Conservation (phyloP, 176 grass and related monocot species). For the Eleusine indica region DNA sequence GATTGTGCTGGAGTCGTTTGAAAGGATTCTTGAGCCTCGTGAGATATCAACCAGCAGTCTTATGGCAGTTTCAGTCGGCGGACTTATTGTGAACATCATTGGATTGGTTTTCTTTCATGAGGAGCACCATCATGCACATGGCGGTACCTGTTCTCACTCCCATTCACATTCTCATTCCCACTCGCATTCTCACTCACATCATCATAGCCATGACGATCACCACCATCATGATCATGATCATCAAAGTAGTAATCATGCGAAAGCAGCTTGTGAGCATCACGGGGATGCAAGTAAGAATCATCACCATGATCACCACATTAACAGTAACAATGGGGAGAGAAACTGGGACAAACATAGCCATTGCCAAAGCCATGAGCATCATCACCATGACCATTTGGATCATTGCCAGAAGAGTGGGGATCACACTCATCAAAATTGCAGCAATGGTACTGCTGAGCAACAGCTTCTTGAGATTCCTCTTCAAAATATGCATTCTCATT, state of each 20-base stretch:
- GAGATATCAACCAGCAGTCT: conserved; percentile 95
- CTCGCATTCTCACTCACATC: conserved; percentile 13
- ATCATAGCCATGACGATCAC: conserved; percentile 46
- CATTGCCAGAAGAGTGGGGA: conserved; percentile 46
- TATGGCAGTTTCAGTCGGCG: conserved; percentile 85
- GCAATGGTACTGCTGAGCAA: conserved; percentile 24
- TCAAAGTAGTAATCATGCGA: conserved; percentile 36
- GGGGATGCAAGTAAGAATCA: conserved; percentile 38
- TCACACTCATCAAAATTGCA: conserved; percentile 47
- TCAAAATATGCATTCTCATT: conserved; percentile 39
- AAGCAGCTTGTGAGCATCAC: conserved; percentile 45
- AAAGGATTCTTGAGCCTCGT: conserved; percentile 93
- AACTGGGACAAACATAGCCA: conserved; percentile 36
- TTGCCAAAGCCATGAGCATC: conserved; percentile 58
- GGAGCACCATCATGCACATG: conserved; percentile 98
- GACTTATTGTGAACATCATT: conserved; percentile 81
- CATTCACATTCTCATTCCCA: conserved; percentile 40
- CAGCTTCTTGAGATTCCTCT: conserved; percentile 43
- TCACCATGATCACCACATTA: conserved; percentile 26
- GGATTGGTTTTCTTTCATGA: conserved; percentile 98
- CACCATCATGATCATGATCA: conserved; percentile 37
- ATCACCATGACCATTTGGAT: conserved; percentile 49
- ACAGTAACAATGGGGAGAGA: conserved; percentile 8
- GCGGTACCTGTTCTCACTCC: conserved; percentile 78
- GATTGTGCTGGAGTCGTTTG: conserved; percentile 88